Percentiles rank a stretch among this genome's conserved stretches.
phyloP scores from a whole-genome alignment of 768 basidiomycete genomes.

The Pholiota microspora region DNA sequence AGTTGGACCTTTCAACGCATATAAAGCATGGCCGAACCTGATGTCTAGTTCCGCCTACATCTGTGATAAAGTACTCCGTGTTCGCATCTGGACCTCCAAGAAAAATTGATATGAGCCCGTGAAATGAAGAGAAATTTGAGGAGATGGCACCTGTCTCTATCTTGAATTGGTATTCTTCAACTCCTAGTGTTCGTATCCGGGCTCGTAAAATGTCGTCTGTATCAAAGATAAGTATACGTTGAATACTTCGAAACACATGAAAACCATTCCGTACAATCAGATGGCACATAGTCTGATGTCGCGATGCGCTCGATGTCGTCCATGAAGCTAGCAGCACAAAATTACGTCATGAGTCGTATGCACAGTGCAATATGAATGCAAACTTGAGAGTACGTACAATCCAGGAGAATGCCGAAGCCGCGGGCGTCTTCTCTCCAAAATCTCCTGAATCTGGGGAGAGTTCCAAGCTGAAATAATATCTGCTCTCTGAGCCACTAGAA shows the following conservation, averaged over 20 bases:
- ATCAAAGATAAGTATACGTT: neutral
- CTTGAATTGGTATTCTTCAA: constrained; percentile 68
- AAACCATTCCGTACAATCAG: constrained; percentile 64
- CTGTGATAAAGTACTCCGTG: constrained; percentile 65
- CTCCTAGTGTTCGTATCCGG: constrained; percentile 68
- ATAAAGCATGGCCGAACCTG: constrained; percentile 28
- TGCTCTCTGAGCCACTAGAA: constrained; percentile 51
- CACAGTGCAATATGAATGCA: neutral
- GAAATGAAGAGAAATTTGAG: constrained; percentile 2
- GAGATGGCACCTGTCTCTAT: constrained; percentile 49
- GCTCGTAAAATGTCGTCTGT: constrained; percentile 73
- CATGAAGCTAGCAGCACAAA: constrained; percentile 53
- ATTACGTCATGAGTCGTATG: neutral
- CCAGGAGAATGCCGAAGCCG: constrained; percentile 62
- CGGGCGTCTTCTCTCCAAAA: constrained; percentile 49
- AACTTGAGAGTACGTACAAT: constrained; percentile 50
- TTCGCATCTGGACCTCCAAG: constrained; percentile 32
- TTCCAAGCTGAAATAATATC: constrained; percentile 66
- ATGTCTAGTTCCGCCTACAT: constrained; percentile 65
- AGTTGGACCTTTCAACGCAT: neutral
- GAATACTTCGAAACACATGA: no score
- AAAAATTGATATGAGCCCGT: neutral
- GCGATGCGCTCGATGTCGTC: constrained; percentile 66
- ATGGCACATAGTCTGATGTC: constrained; percentile 52
- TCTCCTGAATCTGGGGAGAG: constrained; percentile 48